These are phyloP conservation scores for Trametes hirsuta DNA, from an alignment of 1,284 basidiomycete genomes.

Conservation along the genomic window DNA sequence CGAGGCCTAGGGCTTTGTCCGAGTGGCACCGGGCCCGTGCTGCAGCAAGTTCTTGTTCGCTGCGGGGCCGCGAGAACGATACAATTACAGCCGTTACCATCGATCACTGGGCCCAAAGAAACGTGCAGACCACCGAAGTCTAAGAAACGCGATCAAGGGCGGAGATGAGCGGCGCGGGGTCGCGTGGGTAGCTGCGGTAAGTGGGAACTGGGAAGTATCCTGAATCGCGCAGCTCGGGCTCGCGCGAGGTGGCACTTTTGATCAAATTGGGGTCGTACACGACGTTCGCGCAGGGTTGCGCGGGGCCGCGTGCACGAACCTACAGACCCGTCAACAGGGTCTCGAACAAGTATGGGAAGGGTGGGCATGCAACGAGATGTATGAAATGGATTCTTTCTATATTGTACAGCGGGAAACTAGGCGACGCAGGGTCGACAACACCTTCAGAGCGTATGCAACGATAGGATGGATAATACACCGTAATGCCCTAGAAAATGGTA, in stretches of 20 bases:
- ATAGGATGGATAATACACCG: constrained; percentile 13
- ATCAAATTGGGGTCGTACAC: no score
- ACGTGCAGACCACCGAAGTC: not conserved
- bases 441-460: constrained; percentile 10
- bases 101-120: not conserved
- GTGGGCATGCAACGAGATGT: no score
- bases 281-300: no score
- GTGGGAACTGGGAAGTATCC: not conserved
- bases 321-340: no score
- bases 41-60: not conserved
- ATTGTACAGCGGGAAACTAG: constrained; percentile 7
- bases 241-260: no score
- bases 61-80: not conserved
- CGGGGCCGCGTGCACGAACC: no score
- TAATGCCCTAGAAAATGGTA: constrained; percentile 13
- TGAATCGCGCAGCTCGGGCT: no score
- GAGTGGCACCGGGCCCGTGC: not conserved
- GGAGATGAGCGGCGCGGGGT: not conserved
- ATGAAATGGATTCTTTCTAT: not conserved
- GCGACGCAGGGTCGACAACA: constrained; percentile 13
- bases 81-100: not conserved
- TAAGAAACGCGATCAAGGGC: not conserved
- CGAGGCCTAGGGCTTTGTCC: constrained; percentile 3
- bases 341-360: no score
- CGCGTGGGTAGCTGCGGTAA: constrained; percentile 2